These are phyloP conservation scores for Mariannaea elegans DNA, from an alignment of 2,329 filamentous ascomycete genomes.

Conservation along the genomic window DNA sequence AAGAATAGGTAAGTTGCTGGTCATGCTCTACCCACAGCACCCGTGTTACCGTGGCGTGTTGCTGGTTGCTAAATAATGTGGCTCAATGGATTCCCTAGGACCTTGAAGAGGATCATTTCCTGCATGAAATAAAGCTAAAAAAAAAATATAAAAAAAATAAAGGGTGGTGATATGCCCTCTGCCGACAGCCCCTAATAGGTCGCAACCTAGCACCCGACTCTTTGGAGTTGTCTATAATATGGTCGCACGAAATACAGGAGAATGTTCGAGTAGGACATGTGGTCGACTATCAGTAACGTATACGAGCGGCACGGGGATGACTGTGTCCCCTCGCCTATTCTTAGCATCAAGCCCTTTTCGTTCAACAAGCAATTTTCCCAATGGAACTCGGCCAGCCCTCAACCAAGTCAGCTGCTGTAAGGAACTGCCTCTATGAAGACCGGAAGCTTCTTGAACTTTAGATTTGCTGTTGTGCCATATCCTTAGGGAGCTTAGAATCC, in stretches of 20 bases:
- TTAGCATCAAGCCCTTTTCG: background rate
- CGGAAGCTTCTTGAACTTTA: slow-evolving; percentile 4
- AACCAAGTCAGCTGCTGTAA: background rate
- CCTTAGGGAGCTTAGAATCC: slow-evolving; percentile 18
- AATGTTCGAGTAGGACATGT: slow-evolving; percentile 3
- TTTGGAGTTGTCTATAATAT: slow-evolving; percentile 4
- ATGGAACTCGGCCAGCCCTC: background rate
- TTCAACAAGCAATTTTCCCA: no score
- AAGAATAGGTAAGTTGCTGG: background rate
- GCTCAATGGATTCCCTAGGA: slow-evolving; percentile 5
- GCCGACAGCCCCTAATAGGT: no score
- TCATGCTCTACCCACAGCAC: slow-evolving; percentile 13
- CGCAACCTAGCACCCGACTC: slow-evolving; percentile 3
- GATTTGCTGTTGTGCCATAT: slow-evolving; percentile 18
- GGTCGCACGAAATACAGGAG: background rate
- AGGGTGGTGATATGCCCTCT: no score
- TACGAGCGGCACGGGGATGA: background rate
- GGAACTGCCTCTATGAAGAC: background rate
- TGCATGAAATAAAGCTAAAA: background rate
- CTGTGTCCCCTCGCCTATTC: slow-evolving; percentile 5
- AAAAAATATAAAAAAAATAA: background rate
- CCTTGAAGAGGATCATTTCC: slow-evolving; percentile 1
- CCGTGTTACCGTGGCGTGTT: background rate
- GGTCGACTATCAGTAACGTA: background rate
- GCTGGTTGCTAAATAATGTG: slow-evolving; percentile 3